Base-by-base conservation (phyloP, 108 stramenopile species). In the Aurantiochytrium sp. region DNA sequence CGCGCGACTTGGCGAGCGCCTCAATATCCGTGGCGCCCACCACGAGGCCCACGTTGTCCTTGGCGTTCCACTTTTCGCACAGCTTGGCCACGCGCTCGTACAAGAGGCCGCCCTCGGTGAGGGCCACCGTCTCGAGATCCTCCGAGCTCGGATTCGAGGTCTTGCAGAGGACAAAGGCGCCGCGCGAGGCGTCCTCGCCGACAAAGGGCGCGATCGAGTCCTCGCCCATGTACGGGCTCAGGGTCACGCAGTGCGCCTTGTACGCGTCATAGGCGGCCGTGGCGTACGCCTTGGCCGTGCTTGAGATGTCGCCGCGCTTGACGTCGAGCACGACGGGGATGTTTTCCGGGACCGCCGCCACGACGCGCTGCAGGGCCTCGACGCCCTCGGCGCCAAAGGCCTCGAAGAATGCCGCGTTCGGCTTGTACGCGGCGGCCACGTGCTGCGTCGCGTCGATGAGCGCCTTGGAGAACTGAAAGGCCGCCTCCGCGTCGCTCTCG, bases 321-420 rank as follows among this genome's bases (percentile, higher is more conserved):
- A 93, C 95, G 90, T 99, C 99, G 53, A 99, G 91, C 85, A 99
- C 87, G 6, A 97, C 92, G 4, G 97, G 97, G 37, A 96, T 92
- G 24, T 94, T 95, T 37, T 88, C 86, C 21, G 92, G 96, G 59
- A 95, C 92, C 17, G 88, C 87, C 21, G 89, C 85, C 4, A 97
- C 88, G 8, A 99, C 96, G 34, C 95, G 90, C 55, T 91, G 86
- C 59, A 98, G 89, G 17, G 96, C 95, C 5, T 73, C 87, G 55
- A 88, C 85, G n/a, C 97, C 98, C 37, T 93, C 91, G 37, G 88
- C 86, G 10, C 98, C 98, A 22, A 96, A 88, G 30, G 96, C 96
- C 91, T 99, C 99, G 88, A 99, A 99, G 90, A 99, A 99, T 4
- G 99, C 99, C 50, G 96, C 95, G 88, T 99, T 99, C 6, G 99